Evolutionary conservation across 73 alveolate genomes (phyloP).

Genomic region (Symbiodinium natans): DNA sequence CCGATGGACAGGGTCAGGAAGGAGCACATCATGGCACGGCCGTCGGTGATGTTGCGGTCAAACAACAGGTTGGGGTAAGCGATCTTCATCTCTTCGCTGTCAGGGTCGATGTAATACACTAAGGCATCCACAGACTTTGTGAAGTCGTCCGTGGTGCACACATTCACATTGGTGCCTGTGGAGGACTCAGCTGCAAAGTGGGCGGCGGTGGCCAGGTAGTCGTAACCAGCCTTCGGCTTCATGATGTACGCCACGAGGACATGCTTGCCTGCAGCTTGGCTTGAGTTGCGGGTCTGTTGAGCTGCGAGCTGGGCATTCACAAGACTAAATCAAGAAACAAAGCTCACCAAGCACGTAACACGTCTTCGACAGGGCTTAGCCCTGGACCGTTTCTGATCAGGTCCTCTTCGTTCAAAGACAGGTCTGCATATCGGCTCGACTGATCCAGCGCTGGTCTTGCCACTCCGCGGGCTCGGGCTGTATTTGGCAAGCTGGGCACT

Average conservation of each 20-base stretch:
- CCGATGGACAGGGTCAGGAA: background rate
- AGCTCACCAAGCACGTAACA: too few species aligned
- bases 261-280: background rate
- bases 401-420: background rate
- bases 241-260: background rate
- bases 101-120: slow-evolving; percentile 45
- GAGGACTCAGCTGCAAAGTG: background rate
- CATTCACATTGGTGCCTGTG: slow-evolving; percentile 82
- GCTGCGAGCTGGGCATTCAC: too few species aligned
- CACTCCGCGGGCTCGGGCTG: background rate
- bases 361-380: too few species aligned
- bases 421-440: slow-evolving; percentile 41
- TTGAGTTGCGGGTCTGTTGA: too few species aligned
- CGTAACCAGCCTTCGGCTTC: background rate
- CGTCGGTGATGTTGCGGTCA: too few species aligned
- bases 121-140: slow-evolving; percentile 70
- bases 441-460: slow-evolving; percentile 9
- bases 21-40: too few species aligned
- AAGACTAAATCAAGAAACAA: too few species aligned
- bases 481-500: too few species aligned
- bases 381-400: background rate
- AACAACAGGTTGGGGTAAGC: too few species aligned
- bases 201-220: too few species aligned
- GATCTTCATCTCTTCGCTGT: slow-evolving; percentile 14
- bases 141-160: slow-evolving; percentile 87